Base-by-base conservation (phyloP, 75 land plant genomes). In the Picea sitchensis region DNA sequence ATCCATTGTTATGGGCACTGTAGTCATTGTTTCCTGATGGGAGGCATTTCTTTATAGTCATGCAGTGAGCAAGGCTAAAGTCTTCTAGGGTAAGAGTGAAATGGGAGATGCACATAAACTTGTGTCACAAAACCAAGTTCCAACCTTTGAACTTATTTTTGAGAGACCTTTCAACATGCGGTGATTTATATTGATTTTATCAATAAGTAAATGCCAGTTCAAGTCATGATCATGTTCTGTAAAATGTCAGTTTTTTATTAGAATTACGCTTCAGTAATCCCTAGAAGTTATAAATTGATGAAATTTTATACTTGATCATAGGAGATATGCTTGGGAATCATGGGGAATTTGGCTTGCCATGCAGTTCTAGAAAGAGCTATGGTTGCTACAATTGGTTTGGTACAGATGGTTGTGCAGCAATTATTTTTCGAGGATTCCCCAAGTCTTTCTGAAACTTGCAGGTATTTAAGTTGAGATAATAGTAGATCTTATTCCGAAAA, bases 271-370 rank as follows among this genome's bases (percentile, higher is more conserved):
- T 36, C 15, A 5, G 2, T 3, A 14, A 26, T 31, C 59, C 30
- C 12, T 75, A 58, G 32, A 75, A 30, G 15, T 75, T 56, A 56
- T 56, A n/a, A 26, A n/a, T 18, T 57, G 51, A 18, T 69, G 41
- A 69, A 18, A 69, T 38, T 31, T 9, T 34, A 0, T 57, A 38
- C 23, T 14, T 69, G 60, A 30, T 20, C 44, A 60, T 86, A 94
- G 99, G 99, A 97, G 83, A 94, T 97, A 75, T 86, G 97, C 88
- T 75, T 97, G 59, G 99, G 99, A 65, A 94, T 97, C 4, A 79
- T 94, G 71, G 99, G 91, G 58, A 94, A 97, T 76, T 80, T 97
- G 74, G 95, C 98, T 51, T 97, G 97, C 83, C 98, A 97, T 81
- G 92, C 86, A 79, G 79, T 47, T 78, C 87, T 84, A 14, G 91